Evolutionary conservation across 441 rosid genomes (phyloP), one percentile per base, ranked within the genome.

Genomic region (Erodium texanum): DNA sequence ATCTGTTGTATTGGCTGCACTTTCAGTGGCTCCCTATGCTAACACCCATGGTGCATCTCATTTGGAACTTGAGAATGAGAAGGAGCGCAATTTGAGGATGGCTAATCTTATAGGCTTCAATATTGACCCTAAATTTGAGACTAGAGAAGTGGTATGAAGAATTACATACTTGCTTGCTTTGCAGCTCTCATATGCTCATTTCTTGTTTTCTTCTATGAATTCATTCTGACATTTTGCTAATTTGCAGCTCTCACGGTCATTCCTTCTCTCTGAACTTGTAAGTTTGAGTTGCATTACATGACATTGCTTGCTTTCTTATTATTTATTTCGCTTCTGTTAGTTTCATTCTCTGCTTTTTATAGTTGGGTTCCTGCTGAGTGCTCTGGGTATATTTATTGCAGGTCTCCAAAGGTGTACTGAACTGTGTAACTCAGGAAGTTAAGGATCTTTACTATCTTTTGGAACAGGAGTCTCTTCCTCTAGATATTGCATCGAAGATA

Each of bases 391-490:
- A 59, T 64, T 6, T 10, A 45, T 77, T 64, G 67, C 75, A 92
- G 99, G 96, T 87, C 5, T 81, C 89, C 24, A 92, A 87, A 77
- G 99, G 99, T 70, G 97, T 92, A 52, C 71, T 92, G 75, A 87
- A 91, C 76, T 95, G 97, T 86, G 97, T 87, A 2, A 86, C 84
- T 24, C 99, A 88, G 78, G 99, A 95, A 78, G 98, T 90, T 24
- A 95, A 95, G 76, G 99, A 95, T 77, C 89, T 92, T 45, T 92
- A 87, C 81, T 83, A 89, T 83, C 82, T 92, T 71, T 71, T 95
- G 72, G 99, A 95, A 84, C 89, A 90, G 67, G 98, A 90, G 62
- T 90, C 89, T 79, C 84, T 84, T 52, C 95, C 98, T 6, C 78
- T 92, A 36, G 98, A 92, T 79, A 91, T 90, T 73, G 92, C 95